Base-by-base conservation (phyloP, 768 basidiomycete genomes). In the Hygrophorus pudorinus region DNA sequence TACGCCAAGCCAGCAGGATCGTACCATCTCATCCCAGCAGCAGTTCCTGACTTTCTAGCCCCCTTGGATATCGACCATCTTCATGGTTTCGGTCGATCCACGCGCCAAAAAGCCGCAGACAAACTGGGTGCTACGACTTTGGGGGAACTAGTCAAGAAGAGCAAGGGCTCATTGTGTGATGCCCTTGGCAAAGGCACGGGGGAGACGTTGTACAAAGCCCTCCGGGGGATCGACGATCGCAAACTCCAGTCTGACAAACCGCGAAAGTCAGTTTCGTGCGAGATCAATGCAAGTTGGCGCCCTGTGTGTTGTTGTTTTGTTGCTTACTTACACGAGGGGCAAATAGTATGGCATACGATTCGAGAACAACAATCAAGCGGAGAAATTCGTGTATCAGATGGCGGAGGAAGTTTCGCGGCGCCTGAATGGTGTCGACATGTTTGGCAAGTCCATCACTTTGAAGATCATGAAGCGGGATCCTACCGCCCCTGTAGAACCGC, bases 281-380 rank as follows among this genome's bases (percentile, higher is more conserved):
- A 97, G 58, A 86, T 97, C 54, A 99, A 91, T 55, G 92, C 93
- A 52, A 57, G 89, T 72, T 5, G 30, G 27, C 7, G 13, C 24
- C 14, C 8, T 51, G 33, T 31, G 12, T 11, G 7, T 42, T 10
- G 24, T 41, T 52, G 33, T 55, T 35, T 17, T 9, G 27, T 3
- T 33, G 17, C 24, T 24, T 5, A 21, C n/a, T 6, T 30, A 13
- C 33, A 41, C 17, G 5, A 30, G 4, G 16, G 12, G 39, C 4
- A 30, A 33, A 12, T 44, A 96, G 92, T 99, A 97, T 59, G 96
- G 91, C 0, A 96, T 99, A 44, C 81, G 96, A 3, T 98, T 98
- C 59, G 78, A 85, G 54, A 78, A 78, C 45, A 71, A 80, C 45
- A 80, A 80, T 30, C 82, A 96, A 56, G 90, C 86, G 5, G 81